Evolutionary conservation across 2,329 filamentous ascomycete genomes (phyloP).

Genomic region (Westerdykella sp.): DNA sequence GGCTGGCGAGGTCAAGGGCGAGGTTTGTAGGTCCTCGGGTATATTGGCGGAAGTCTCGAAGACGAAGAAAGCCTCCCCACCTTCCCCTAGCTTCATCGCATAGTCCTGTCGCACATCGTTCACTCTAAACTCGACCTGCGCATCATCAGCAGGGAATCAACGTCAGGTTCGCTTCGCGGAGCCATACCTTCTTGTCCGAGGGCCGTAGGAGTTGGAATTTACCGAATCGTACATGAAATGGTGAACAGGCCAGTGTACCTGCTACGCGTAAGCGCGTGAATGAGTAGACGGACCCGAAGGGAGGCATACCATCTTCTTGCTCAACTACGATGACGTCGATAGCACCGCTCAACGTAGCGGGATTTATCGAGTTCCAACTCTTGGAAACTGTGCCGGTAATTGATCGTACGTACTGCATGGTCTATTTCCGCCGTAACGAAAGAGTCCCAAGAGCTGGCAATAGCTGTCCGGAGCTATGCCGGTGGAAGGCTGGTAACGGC

Average conservation of each 20-base stretch:
- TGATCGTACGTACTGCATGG: conserved; percentile 96
- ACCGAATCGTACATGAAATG: conserved; percentile 97
- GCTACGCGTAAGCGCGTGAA: background rate
- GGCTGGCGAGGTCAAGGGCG: conserved; percentile 84
- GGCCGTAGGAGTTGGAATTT: conserved; percentile 95
- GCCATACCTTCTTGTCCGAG: conserved; percentile 77
- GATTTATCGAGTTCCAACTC: conserved; percentile 99
- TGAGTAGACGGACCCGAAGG: background rate
- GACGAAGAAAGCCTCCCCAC: conserved; percentile 96
- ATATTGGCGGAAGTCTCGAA: conserved; percentile 92
- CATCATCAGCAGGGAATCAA: conserved; percentile 2
- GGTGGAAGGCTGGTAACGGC: background rate
- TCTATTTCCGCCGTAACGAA: conserved; percentile 19
- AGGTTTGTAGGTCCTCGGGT: conserved; percentile 89
- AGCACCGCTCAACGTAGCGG: conserved; percentile 90
- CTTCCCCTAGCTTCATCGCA: conserved; percentile 97
- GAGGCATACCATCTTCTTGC: conserved; percentile 70
- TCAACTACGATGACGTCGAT: conserved; percentile 99
- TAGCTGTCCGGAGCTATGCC: conserved; percentile 1
- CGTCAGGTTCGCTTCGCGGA: background rate
- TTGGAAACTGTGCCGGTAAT: conserved; percentile 93
- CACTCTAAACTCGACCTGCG: conserved; percentile 81
- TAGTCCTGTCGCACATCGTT: conserved; percentile 89
- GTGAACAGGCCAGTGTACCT: conserved; percentile 76
- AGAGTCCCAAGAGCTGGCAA: conserved; percentile 2